Base-by-base conservation (phyloP, 225 moss, liverwort and hornwort genomes). In the Anthoceros angustus region DNA sequence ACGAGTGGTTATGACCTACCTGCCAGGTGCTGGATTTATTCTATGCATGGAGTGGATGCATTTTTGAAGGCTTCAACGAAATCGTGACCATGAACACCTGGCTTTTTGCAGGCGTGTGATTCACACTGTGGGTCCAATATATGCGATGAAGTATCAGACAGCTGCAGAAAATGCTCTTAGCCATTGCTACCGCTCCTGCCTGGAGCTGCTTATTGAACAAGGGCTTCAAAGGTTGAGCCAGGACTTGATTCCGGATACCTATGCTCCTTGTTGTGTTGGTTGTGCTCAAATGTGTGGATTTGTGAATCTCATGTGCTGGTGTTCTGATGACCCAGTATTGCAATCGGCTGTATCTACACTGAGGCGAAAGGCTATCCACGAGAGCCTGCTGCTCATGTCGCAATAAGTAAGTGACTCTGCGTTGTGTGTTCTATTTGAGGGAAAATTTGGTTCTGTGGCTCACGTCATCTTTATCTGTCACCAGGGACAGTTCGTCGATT, bases 91-190 rank as follows among this genome's bases (percentile, higher is more conserved):
- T 32, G 32, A 32, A 32, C 32, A 32, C 32, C 32, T 20, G 7
- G 55, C 7, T 18, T 61, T 78, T 49, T 79, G 72, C 80, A 98
- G 98, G 89, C 92, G 98, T 46, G 78, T 98, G 40, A 86, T 98
- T 71, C 98, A 98, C 60, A 98, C 98, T 39, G 92, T 98, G 62
- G 98, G 98, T 61, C 98, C 98, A 70, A 87, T 89, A 87, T 98
- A 98, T 79, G 86, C 98, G 25, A 71, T 77, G 16, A 89, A 89
- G 62, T 98, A 92, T 55, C 98, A 98, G 63, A 98, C 98, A 70
- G 98, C 98, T 70, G 98, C 98, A 32, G 98, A 98, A 68, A 98
- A 98, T 65, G 98, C 98, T 43, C 77, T 98, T 9, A 98, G 98
- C 71, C 98, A 98, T 78, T 98, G 98, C 80, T 98, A 98, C 78